phyloP scores from a whole-genome alignment of 2,329 filamentous ascomycete species.

The Lasiodiplodia sp. region DNA sequence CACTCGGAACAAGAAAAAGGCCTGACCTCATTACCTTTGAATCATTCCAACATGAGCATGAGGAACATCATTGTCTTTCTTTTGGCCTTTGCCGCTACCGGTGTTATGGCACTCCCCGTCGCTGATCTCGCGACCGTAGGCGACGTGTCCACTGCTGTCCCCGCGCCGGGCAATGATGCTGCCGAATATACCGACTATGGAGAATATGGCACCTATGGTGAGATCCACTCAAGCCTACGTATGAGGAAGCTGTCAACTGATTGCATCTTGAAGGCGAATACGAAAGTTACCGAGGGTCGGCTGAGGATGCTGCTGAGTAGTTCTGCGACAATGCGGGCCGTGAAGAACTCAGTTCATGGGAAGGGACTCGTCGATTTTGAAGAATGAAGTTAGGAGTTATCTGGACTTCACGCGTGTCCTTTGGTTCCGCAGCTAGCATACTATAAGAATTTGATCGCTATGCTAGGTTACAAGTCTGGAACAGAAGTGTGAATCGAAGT shows the following conservation, averaged over 20 bases:
- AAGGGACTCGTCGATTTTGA: not conserved
- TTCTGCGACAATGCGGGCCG: not conserved
- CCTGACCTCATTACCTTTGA: not conserved
- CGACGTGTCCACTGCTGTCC: not conserved
- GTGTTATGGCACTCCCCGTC: conserved; percentile 7
- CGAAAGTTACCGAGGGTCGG: not conserved
- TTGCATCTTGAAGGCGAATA: not conserved
- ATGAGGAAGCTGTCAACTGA: not conserved
- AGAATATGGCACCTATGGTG: conserved; percentile 24
- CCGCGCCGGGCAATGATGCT: not conserved
- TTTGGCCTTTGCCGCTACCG: conserved; percentile 17
- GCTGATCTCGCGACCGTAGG: not conserved
- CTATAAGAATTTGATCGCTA: too few species aligned
- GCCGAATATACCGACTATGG: conserved; percentile 22
- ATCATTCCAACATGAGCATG: conserved; percentile 8
- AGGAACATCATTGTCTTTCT: not conserved
- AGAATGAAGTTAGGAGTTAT: too few species aligned
- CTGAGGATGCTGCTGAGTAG: conserved; percentile 3
- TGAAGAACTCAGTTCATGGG: too few species aligned
- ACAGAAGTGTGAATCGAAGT: too few species aligned
- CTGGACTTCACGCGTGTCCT: too few species aligned
- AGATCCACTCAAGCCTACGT: not conserved
- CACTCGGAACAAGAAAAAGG: not conserved
- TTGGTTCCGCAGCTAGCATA: too few species aligned
- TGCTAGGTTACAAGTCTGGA: too few species aligned